Base-by-base conservation (phyloP, 1,284 basidiomycete species). In the Exsudoporus floridanus region DNA sequence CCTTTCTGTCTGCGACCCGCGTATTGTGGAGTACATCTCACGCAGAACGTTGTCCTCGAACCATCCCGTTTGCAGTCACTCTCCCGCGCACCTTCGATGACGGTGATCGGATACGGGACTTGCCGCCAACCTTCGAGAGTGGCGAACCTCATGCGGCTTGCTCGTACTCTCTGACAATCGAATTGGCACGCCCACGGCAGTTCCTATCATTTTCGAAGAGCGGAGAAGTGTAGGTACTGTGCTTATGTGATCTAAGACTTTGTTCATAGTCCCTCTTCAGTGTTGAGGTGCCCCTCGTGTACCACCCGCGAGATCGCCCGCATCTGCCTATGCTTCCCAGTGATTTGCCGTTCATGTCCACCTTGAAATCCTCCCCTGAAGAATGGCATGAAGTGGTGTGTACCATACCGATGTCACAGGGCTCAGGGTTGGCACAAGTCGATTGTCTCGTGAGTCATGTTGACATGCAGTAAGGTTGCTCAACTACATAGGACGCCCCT, bases 311-410 rank as follows among this genome's bases (percentile, higher is more conserved):
- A 52, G 56, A 46, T 52, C 54, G 65, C 12, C 65, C 66, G 3
- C 59, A 57, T 40, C 43, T 62, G 3, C 66, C 68, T 9, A 56
- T 70, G 7, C 58, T 70, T 40, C 52, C 67, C 7, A 56, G 51
- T 10, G 44, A 68, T 27, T 37, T 57, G 8, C 42, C 52, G 10
- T 71, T 69, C 14, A 54, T 70, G 59, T 55, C 55, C 13, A 69
- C 69, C 8, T 60, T 71, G 28, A 71, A 68, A 48, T 54, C 54
- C 5, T 69, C 63, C 2, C 64, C 69, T 7, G 66, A 67, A 56
- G 66, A 71, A 46, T 67, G 66, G 69, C 57, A 56, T 47, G 60
- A 67, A 57, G 41, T 66, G 21, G 64, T 63, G 40, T 69, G 55
- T 34, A 50, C 56, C n/a, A 9, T 64, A 43, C 53, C 61, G 25